These are phyloP conservation scores for Agaricales sp. DNA, from an alignment of 1,284 basidiomycete species.

Conservation along the genomic window DNA sequence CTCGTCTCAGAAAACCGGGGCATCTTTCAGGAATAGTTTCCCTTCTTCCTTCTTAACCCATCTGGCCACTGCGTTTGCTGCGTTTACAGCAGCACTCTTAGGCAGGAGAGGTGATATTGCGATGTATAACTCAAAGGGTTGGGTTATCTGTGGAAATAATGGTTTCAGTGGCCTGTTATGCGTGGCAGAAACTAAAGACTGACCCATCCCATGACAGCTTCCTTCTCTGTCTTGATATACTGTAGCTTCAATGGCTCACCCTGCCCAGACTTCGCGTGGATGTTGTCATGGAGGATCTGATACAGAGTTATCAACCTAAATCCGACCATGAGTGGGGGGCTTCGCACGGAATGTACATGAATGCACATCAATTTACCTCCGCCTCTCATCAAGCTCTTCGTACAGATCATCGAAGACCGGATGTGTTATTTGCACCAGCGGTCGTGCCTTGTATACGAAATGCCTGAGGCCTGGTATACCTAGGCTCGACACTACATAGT, in stretches of 20 bases:
- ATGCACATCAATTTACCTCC: constrained; percentile 34
- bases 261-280: constrained; percentile 80
- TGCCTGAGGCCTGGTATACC: constrained; percentile 85
- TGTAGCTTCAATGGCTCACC: constrained; percentile 70
- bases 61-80: constrained; percentile 79
- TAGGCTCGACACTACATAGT: constrained; percentile 62
- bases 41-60: constrained; percentile 89
- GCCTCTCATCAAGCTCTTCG: constrained; percentile 42
- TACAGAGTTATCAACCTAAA: constrained; percentile 73
- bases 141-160: constrained; percentile 59
- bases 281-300: constrained; percentile 73
- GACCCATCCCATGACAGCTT: constrained; percentile 88
- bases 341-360: constrained; percentile 1
- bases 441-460: constrained; percentile 88
- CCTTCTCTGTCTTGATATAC: constrained; percentile 75
- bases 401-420: constrained; percentile 83
- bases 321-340: constrained; percentile 5
- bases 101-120: constrained; percentile 74
- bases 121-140: constrained; percentile 88
- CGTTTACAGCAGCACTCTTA: constrained; percentile 76
- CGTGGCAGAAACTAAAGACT: constrained; percentile 16
- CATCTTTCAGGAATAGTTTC: constrained; percentile 75
- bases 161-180: background rate
- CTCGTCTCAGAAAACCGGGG: constrained; percentile 81
- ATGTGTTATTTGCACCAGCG: constrained; percentile 80